Evolutionary conservation across 2,329 filamentous ascomycete genomes (phyloP), one percentile per base, ranked within the genome.

Genomic region (Phyllosticta citrichinensis): DNA sequence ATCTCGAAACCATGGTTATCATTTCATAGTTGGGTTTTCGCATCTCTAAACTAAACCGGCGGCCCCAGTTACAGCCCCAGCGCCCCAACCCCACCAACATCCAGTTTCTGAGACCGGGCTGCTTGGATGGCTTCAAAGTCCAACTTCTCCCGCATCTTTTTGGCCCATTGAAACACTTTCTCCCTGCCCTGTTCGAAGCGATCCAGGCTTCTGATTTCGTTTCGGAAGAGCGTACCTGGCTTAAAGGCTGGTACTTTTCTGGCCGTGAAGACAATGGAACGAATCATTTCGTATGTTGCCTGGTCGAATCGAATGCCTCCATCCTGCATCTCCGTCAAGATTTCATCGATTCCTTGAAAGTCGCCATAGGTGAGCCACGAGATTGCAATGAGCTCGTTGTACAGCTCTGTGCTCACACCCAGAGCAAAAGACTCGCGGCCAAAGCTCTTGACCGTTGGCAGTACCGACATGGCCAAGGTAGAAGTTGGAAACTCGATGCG

Each of bases 381-480:
- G 22, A 86, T 79, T 14, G 77, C 72, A 24, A 89, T 77, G 35
- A 91, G 79, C 56, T 83, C 78, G 68, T 87, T 86, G 76, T 89
- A 92, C 52, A 92, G 82, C 0, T 81, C 76, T 0, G 87, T 87
- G 19, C 85, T 85, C 5, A 83, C 86, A 55, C 87, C 88, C 0
- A 93, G 80, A 6, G 89, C 84, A 68, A 87, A 89, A 0, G 87
- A 87, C 1, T 83, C 81, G 1, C 87, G 79, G 1, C 88, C 88
- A 0, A 89, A 77, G 53, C 80, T 77, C 68, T 88, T 88, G 66
- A 91, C 76, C 8, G 82, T 81, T 0, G 88, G 87, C 0, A 92
- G 76, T 25, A 91, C 73, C 53, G 79, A 78, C 53, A 88, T 79
- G 0, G 79, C 77, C 0, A 88, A 76, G 0, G 80, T 77, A 0